Conservation (phyloP, 208 protist genomes). For the Naegleria lovaniensis region DNA sequence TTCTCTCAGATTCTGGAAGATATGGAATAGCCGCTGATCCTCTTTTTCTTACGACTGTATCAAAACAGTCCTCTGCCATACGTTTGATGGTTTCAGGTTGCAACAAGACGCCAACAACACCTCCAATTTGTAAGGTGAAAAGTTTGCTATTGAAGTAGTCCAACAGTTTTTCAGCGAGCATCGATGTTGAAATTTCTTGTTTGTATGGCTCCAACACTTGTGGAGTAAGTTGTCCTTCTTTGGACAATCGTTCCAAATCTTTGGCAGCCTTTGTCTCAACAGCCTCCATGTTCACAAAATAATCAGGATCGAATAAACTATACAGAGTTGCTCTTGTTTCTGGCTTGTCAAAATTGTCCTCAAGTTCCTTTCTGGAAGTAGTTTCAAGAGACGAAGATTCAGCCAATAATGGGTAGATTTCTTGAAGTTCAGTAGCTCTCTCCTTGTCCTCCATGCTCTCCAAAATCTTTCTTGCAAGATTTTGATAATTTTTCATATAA, state of each 20-base stretch:
- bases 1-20: background rate
- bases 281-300: background rate
- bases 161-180: background rate
- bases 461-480: background rate
- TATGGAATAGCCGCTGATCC: background rate
- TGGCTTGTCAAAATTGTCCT: background rate
- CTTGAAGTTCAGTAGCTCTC: background rate
- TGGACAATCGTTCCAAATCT: background rate
- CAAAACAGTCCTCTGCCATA: background rate
- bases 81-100: background rate
- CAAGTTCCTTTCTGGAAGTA: background rate
- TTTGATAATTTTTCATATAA: background rate
- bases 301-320: background rate
- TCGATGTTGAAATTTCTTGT: background rate
- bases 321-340: background rate
- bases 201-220: background rate
- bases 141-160: background rate
- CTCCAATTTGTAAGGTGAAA: background rate
- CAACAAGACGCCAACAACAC: background rate
- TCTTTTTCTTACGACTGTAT: conserved; percentile 5
- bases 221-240: background rate
- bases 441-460: background rate
- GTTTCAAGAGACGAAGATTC: background rate
- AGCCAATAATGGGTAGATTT: background rate
- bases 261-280: background rate